Base-by-base conservation (phyloP, 345 rosid species). In the Brassica carinata region DNA sequence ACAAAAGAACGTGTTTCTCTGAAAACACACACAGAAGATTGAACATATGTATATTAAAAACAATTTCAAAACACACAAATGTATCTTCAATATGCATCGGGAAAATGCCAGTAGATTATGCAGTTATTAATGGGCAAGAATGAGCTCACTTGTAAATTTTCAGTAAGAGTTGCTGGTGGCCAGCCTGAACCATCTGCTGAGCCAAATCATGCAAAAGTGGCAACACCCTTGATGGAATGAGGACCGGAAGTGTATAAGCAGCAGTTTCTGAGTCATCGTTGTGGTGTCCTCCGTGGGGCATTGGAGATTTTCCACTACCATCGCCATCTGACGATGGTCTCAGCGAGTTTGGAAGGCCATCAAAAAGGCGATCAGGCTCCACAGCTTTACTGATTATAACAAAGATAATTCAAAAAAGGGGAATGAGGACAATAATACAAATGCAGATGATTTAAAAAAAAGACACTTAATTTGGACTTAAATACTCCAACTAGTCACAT, bases 301-400 rank as follows among this genome's bases (percentile, higher is more conserved):
- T 69, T 6, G 88, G 79, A 81, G 81, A 67, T 81, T 81, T 89
- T 29, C 84, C 88, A 67, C 84, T 38, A 38, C 88, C 83, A 58
- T 86, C 40, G 40, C 87, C 80, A 4, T 89, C 94, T 55, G 92
- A 75, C 5, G 98, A 89, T 17, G 99, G 98, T 51, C 96, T 93
- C 86, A 92, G 81, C 11, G 98, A 90, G 84, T 89, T 92, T 30
- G 99, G 99, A 36, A 96, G 93, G 83, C 99, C 89, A 75, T 92
- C 95, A 79, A 91, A 96, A 83, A 96, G 94, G 64, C 89, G 94
- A 79, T 93, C 99, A 81, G 98, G 95, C 78, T 96, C 98, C 83
- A 93, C 89, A 2, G 99, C 91, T 79, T 93, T 93, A 87, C 98
- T 96, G 92, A 76, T 83, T 74, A 75, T 74, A 66, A 31, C 45